These are phyloP conservation scores for Dioszegia aurantiaca DNA, from an alignment of 768 basidiomycete genomes.

Conservation along the genomic window DNA sequence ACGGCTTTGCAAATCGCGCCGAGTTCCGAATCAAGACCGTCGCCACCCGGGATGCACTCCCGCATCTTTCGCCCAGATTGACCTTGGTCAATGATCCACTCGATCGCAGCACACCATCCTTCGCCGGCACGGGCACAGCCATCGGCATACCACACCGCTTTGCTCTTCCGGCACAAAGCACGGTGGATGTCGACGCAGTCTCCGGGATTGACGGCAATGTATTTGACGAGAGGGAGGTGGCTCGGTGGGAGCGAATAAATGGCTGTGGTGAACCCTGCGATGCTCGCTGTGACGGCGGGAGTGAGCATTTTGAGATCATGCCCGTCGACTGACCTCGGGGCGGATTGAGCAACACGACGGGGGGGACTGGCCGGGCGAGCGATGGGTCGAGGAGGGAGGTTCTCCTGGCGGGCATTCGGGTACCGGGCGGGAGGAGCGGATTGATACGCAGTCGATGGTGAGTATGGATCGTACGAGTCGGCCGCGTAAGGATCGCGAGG, in stretches of 20 bases:
- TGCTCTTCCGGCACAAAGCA: constrained; percentile 24
- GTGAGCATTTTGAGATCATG: constrained; percentile 23
- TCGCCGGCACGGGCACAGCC: constrained; percentile 44
- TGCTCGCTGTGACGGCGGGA: constrained; percentile 27
- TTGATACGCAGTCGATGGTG: constrained; percentile 28
- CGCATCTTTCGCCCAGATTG: constrained; percentile 45
- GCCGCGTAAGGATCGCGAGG: constrained; percentile 32
- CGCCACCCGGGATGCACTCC: constrained; percentile 38
- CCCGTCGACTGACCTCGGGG: neutral
- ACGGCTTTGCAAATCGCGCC: constrained; percentile 48
- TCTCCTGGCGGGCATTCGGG: constrained; percentile 12
- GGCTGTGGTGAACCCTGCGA: constrained; percentile 29
- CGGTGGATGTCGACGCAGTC: constrained; percentile 42
- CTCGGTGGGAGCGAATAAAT: constrained; percentile 37
- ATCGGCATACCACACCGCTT: constrained; percentile 44
- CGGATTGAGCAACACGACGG: constrained; percentile 13
- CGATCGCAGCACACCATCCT: constrained; percentile 50
- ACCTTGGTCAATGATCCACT: constrained; percentile 41
- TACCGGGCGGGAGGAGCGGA: constrained; percentile 13
- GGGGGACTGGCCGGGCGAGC: constrained; percentile 14
- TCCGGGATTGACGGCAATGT: constrained; percentile 32
- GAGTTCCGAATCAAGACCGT: constrained; percentile 47
- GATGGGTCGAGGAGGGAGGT: constrained; percentile 4
- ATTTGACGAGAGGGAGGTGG: constrained; percentile 43
- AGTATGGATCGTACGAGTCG: constrained; percentile 42